Evolutionary conservation across 306 rosid species (phyloP), one percentile per base, ranked within the genome.

Genomic region (Inga laurina): DNA sequence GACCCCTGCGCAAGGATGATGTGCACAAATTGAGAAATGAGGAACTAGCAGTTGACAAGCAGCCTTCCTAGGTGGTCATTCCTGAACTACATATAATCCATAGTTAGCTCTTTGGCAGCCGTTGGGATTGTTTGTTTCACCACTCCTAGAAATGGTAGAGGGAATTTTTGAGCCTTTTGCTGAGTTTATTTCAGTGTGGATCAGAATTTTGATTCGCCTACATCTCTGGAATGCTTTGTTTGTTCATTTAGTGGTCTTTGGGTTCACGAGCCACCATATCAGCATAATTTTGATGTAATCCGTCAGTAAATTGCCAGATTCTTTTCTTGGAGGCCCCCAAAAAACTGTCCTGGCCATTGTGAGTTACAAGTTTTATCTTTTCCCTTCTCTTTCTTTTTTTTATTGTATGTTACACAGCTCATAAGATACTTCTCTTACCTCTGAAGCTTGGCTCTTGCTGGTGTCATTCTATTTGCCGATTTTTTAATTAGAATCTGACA

Each of bases 21-120:
- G 7, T 37, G 41, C 41, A 37, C 41, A 37, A 37, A 37, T 37
- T 37, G 41, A 4, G 41, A 37, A 57, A 57, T 57, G 30, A 57
- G 64, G 30, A 57, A 52, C 79, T 81, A n/a, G 81, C 84, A 32
- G 89, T 74, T 14, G 88, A 88, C 21, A 87, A 81, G 77, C 74
- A 51, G 59, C 77, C 82, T 79, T 88, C 67, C 35, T 22, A 83
- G 87, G 85, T 79, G 49, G 88, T 81, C 66, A 52, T 49, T 77
- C 44, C 86, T 27, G 93, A 85, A 54, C 90, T 66, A 15, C 30
- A 8, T 18, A 71, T 49, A 34, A 57, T 57, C 30, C 64, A 57
- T 2, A 19, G 64, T 57, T 21, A 57, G 30, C 64, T 19, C 30
- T 19, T 57, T 3, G 12, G 62, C 12, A 19, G 30, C 13, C 64